Conservation (phyloP, 441 rosid genomes). For the Breynia disticha region DNA sequence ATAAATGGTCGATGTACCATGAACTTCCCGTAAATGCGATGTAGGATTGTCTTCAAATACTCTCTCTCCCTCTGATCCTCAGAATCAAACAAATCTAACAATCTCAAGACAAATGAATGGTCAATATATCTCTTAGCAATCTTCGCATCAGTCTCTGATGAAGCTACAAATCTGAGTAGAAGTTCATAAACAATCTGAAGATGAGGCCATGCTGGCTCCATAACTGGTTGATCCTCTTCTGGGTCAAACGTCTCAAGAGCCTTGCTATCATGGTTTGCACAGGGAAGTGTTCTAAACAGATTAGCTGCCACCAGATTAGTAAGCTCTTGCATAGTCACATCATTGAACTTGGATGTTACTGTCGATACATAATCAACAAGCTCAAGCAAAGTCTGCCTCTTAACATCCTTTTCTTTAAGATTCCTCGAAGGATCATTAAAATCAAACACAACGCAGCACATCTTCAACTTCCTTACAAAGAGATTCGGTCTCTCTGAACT, state of each 20-base stretch:
- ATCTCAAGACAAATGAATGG: slow-evolving; percentile 56
- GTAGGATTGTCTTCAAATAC: slow-evolving; percentile 55
- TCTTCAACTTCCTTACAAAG: slow-evolving; percentile 42
- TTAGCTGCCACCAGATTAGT: slow-evolving; percentile 43
- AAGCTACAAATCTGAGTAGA: slow-evolving; percentile 57
- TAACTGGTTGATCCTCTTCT: slow-evolving; percentile 53
- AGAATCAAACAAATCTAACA: slow-evolving; percentile 67
- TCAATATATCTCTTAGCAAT: slow-evolving; percentile 62
- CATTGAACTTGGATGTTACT: slow-evolving; percentile 41
- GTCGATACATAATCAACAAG: slow-evolving; percentile 54
- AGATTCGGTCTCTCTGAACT: slow-evolving; percentile 49
- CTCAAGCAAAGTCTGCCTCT: slow-evolving; percentile 57
- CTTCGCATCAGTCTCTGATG: slow-evolving; percentile 59
- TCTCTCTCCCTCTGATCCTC: slow-evolving; percentile 74
- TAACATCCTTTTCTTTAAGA: slow-evolving; percentile 54
- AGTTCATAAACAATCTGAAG: slow-evolving; percentile 58
- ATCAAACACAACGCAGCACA: slow-evolving; percentile 56
- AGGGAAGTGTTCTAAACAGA: slow-evolving; percentile 48
- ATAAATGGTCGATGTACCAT: slow-evolving; percentile 67
- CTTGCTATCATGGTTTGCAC: slow-evolving; percentile 34
- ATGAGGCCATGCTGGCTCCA: slow-evolving; percentile 61
- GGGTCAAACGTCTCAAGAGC: slow-evolving; percentile 37
- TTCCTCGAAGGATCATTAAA: slow-evolving; percentile 50
- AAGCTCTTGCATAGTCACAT: slow-evolving; percentile 54
- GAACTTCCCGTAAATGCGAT: slow-evolving; percentile 55